A percentile compares a stretch with the other conserved stretches of the same genome.
phyloP scores from a whole-genome alignment of 352 stramenopile genomes.

The Albugo candida region DNA sequence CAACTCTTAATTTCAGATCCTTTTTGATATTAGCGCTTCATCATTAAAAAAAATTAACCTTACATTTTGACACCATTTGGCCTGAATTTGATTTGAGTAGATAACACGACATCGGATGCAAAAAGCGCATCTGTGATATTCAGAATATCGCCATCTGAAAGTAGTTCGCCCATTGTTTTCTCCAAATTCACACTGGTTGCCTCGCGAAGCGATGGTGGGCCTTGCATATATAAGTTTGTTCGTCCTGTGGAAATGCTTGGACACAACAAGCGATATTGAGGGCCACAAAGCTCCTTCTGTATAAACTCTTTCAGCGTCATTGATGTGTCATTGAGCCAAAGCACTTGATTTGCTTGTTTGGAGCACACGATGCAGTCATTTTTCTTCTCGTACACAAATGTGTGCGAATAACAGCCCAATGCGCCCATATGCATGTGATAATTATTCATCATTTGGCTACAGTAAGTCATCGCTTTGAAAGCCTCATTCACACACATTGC shows the following conservation, averaged over 20 bases:
- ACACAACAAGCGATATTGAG: conserved; percentile 40
- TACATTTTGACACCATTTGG: too few relatives aligned
- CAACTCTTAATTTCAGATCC: too few relatives aligned
- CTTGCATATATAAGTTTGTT: conserved; percentile 66
- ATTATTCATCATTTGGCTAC: conserved; percentile 92
- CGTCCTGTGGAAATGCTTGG: conserved; percentile 46
- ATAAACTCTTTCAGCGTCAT: conserved; percentile 43
- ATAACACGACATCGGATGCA: conserved; percentile 47
- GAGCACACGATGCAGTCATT: conserved; percentile 73
- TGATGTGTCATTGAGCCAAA: conserved; percentile 18
- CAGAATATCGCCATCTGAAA: conserved; percentile 76
- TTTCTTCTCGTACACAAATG: conserved; percentile 92
- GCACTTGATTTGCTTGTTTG: conserved; percentile 36
- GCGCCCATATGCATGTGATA: conserved; percentile 98
- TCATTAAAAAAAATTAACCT: too few relatives aligned
- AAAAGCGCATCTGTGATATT: conserved; percentile 91
- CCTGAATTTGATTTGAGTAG: too few relatives aligned
- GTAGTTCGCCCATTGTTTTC: conserved; percentile 77
- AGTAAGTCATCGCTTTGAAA: conserved; percentile 93
- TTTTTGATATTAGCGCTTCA: too few relatives aligned
- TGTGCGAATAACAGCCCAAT: conserved; percentile 90
- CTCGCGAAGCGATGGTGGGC: conserved; percentile 55
- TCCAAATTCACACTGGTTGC: conserved; percentile 84
- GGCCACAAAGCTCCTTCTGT: conserved; percentile 29
- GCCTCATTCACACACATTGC: conserved; percentile 94